Percentiles rank a stretch among this genome's conserved stretches.
Conservation (phyloP, 164 flowering plant species). For the Aristolochia californica region DNA sequence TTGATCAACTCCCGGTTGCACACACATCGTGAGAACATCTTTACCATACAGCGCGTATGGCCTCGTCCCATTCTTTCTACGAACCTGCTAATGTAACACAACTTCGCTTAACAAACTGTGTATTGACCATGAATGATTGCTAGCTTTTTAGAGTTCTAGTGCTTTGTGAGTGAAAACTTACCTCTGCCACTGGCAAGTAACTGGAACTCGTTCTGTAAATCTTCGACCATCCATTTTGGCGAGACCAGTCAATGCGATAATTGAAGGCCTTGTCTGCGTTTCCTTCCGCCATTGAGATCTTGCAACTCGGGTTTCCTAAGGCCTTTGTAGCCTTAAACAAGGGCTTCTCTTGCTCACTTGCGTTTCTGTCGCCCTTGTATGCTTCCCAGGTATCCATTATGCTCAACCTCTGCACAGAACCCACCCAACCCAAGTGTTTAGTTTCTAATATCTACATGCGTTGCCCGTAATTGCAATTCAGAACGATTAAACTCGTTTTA, state of each 20-base stretch:
- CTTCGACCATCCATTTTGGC: conserved; percentile 10
- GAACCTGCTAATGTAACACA: conserved; percentile 14
- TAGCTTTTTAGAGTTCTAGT: too few species aligned
- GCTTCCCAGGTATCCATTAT: conserved; percentile 19
- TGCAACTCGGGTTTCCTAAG: conserved; percentile 12
- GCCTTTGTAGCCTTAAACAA: conserved; percentile 10
- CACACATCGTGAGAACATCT: conserved; percentile 12
- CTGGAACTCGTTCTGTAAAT: conserved; percentile 5
- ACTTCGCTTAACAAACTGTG: too few species aligned
- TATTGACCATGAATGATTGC: too few species aligned
- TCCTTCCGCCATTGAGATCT: conserved; percentile 6
- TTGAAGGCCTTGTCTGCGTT: conserved; percentile 3
- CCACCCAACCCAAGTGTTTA: too few species aligned
- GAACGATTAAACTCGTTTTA: too few species aligned
- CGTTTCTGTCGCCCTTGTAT: conserved; percentile 12
- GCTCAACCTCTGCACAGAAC: conserved; percentile 5
- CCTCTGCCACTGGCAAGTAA: conserved; percentile 16
- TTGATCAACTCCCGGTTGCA: conserved; percentile 15
- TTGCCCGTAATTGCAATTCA: too few species aligned
- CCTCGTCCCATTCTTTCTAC: conserved; percentile 5
- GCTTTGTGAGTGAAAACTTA: too few species aligned
- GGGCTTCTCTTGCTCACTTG: conserved; percentile 7
- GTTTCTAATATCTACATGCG: too few species aligned
- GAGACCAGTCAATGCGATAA: conserved; percentile 11
- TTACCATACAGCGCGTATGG: conserved; percentile 7